phyloP scores from a whole-genome alignment of 129 eudicot species.

The Escallonia rubra region DNA sequence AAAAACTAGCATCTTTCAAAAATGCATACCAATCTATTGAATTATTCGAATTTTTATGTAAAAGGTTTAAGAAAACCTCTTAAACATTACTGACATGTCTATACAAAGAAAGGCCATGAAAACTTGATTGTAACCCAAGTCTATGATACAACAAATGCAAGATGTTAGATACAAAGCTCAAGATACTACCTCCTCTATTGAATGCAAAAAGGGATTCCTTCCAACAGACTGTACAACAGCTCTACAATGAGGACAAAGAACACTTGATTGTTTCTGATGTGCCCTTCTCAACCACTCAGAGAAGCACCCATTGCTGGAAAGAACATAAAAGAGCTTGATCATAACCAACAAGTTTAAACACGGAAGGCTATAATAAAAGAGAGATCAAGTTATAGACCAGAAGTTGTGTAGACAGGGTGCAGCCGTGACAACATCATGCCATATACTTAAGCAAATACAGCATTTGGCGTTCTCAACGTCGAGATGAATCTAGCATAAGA shows the following conservation, averaged over 20 bases:
- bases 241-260: conserved; percentile 92
- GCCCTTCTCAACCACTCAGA: conserved; percentile 94
- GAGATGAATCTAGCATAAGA: conserved; percentile 44
- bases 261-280: conserved; percentile 58
- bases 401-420: conserved; percentile 99
- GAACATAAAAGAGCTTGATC: conserved; percentile 3
- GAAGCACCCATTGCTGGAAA: conserved; percentile 89
- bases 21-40: too few species aligned
- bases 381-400: conserved; percentile 37
- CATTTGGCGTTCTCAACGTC: conserved; percentile 85
- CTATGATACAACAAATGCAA: background rate
- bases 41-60: too few species aligned
- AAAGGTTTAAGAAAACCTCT: too few species aligned
- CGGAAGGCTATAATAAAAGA: conserved; percentile 9
- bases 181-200: conserved; percentile 70
- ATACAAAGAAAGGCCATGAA: background rate
- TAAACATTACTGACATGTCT: background rate
- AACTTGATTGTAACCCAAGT: background rate
- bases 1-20: too few species aligned
- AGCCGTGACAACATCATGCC: conserved; percentile 97
- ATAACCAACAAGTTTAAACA: background rate
- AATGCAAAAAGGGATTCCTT: conserved; percentile 81
- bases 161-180: background rate
- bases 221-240: conserved; percentile 81
- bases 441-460: conserved; percentile 77